Conservation (phyloP, 2,329 filamentous ascomycete genomes). For the Colletotrichum euphorbiae region DNA sequence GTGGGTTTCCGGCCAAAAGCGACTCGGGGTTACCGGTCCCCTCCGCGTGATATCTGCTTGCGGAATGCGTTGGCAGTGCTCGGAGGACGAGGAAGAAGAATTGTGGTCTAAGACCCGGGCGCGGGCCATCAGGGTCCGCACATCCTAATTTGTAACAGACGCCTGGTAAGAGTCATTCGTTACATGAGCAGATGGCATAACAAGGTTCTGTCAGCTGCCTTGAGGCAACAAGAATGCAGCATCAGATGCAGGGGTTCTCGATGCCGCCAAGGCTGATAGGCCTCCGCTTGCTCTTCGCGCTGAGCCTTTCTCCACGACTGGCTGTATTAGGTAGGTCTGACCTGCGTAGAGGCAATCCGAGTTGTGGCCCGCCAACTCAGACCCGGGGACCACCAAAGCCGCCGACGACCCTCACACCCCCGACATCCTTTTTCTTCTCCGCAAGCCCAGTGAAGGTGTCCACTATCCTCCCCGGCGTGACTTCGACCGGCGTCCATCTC, state of each 20-base stretch:
- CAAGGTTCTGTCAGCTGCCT: slow-evolving; percentile 1
- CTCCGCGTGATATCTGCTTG: too few relatives aligned
- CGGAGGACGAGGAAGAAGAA: too few relatives aligned
- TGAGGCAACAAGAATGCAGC: too few relatives aligned
- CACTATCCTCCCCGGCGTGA: slow-evolving; percentile 53
- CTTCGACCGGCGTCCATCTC: slow-evolving; percentile 63
- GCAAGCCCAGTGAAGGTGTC: slow-evolving; percentile 49
- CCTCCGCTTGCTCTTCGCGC: neutral
- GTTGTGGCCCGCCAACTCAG: slow-evolving; percentile 25
- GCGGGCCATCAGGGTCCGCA: slow-evolving; percentile 34
- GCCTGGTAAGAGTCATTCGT: neutral
- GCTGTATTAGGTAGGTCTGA: too few relatives aligned
- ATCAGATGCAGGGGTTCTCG: neutral
- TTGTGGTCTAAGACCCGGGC: neutral
- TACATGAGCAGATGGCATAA: neutral
- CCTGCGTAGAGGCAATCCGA: too few relatives aligned
- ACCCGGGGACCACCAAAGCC: slow-evolving; percentile 52
- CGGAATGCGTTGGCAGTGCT: too few relatives aligned
- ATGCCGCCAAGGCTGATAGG: neutral
- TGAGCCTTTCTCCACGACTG: neutral
- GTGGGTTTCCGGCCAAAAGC: too few relatives aligned
- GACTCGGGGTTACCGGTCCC: too few relatives aligned
- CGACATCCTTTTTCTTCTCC: slow-evolving; percentile 31
- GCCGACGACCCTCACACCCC: slow-evolving; percentile 45
- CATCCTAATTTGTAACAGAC: neutral